A percentile compares a stretch with the other conserved stretches of the same genome.
Conservation (phyloP, 2,329 filamentous ascomycete species). For the Pyricularia sp. region DNA sequence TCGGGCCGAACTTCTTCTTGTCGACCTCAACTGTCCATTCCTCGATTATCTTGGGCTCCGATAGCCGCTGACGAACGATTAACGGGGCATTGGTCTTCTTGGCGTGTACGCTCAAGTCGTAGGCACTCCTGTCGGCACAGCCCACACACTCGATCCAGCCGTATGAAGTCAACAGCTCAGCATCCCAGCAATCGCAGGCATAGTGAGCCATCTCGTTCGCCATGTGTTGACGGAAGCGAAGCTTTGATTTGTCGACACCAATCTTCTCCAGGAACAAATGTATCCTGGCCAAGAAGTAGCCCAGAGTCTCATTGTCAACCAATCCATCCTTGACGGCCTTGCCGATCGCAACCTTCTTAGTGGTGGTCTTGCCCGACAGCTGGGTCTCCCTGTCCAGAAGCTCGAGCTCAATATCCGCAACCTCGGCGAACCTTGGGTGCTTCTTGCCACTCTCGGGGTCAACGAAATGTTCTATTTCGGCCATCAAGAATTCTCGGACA, state of each 20-base stretch:
- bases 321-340: constrained; percentile 74
- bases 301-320: constrained; percentile 95
- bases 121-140: constrained; percentile 81
- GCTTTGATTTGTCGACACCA: constrained; percentile 77
- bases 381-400: constrained; percentile 82
- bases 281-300: constrained; percentile 94
- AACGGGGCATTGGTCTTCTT: constrained; percentile 86
- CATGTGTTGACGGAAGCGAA: constrained; percentile 98
- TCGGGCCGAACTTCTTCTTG: constrained; percentile 92
- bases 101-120: constrained; percentile 84
- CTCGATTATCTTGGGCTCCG: constrained; percentile 69
- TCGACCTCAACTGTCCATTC: constrained; percentile 84
- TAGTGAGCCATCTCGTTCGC: constrained; percentile 73
- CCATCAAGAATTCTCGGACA: constrained; percentile 97
- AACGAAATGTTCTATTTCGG: constrained; percentile 97
- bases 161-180: constrained; percentile 80
- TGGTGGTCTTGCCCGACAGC: constrained; percentile 72
- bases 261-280: constrained; percentile 83
- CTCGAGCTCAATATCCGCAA: constrained; percentile 73
- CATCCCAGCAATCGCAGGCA: constrained; percentile 95
- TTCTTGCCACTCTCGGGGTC: constrained; percentile 93
- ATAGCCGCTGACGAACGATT: constrained; percentile 72
- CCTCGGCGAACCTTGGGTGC: constrained; percentile 77
- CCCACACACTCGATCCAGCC: constrained; percentile 99
- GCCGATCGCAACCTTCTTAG: constrained; percentile 67